A percentile compares a stretch with the other conserved stretches of the same genome.
Evolutionary conservation across 1,139 yeast genomes (phyloP).

Genomic region (Kodamaea suecica): DNA sequence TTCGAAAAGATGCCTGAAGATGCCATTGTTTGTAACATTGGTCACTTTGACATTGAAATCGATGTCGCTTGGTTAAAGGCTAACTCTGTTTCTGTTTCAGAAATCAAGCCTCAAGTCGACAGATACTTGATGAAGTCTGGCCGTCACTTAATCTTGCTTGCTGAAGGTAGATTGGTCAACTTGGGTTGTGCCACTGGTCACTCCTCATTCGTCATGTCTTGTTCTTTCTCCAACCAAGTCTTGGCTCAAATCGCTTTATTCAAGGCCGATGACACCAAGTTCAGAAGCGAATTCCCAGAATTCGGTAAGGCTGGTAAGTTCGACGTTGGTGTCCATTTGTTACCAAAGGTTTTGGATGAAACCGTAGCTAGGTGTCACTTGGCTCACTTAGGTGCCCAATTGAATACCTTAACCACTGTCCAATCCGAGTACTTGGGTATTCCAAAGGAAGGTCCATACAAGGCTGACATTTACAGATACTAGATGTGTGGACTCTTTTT

Average conservation of each 20-base stretch:
- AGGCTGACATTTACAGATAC: slow-evolving; percentile 98
- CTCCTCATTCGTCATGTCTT: slow-evolving; percentile 98
- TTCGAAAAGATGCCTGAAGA: slow-evolving; percentile 96
- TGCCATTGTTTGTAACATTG: slow-evolving; percentile 99
- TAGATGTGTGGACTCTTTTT: slow-evolving; percentile 30
- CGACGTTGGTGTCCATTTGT: slow-evolving; percentile 88
- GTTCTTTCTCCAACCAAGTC: slow-evolving; percentile 99
- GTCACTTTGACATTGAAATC: slow-evolving; percentile 98
- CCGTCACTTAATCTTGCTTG: slow-evolving; percentile 92
- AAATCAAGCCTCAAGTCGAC: slow-evolving; percentile 99
- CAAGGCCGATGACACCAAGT: slow-evolving; percentile 81
- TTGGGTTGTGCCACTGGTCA: slow-evolving; percentile 99
- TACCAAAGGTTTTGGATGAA: slow-evolving; percentile 99
- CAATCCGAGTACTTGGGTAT: slow-evolving; percentile 97
- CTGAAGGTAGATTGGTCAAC: slow-evolving; percentile 99
- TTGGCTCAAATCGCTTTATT: slow-evolving; percentile 98
- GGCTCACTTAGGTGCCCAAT: slow-evolving; percentile 89
- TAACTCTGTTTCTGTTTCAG: slow-evolving; percentile 84
- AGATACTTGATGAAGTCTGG: slow-evolving; percentile 90
- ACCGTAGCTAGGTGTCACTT: slow-evolving; percentile 98
- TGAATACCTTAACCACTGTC: slow-evolving; percentile 69
- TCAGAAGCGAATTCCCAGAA: slow-evolving; percentile 83
- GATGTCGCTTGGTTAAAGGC: slow-evolving; percentile 98
- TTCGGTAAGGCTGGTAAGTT: slow-evolving; percentile 92
- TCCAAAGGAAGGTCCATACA: slow-evolving; percentile 94